Evolutionary conservation across 2,329 filamentous ascomycete species (phyloP).

Genomic region (Rhynchosporium agropyri): DNA sequence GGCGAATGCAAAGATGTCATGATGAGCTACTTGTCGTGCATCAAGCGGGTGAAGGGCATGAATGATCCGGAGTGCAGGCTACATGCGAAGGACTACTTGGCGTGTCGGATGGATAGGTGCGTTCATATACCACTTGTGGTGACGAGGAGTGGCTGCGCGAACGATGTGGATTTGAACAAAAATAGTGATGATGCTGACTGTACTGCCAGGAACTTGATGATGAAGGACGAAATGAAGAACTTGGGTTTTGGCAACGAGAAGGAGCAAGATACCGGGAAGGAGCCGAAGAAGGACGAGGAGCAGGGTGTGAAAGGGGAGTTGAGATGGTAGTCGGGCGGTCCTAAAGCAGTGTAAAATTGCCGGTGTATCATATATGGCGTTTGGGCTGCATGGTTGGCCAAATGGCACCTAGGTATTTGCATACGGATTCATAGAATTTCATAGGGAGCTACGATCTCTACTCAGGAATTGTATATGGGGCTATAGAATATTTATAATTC

Average conservation of each 20-base stretch:
- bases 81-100: slow-evolving; percentile 84
- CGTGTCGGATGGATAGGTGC: slow-evolving; percentile 93
- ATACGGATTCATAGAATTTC: not conserved
- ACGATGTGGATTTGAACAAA: not conserved
- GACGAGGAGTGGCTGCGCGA: not conserved
- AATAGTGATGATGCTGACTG: not conserved
- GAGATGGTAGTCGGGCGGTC: slow-evolving; percentile 31
- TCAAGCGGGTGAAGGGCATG: slow-evolving; percentile 79
- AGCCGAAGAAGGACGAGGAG: slow-evolving; percentile 34
- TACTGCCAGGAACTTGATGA: slow-evolving; percentile 81
- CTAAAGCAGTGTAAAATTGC: not conserved
- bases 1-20: slow-evolving; percentile 94
- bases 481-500: not conserved
- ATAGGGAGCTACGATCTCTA: not conserved
- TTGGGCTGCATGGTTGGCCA: not conserved
- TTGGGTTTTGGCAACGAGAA: slow-evolving; percentile 67
- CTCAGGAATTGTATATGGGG: not conserved
- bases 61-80: slow-evolving; percentile 86
- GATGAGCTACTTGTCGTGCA: slow-evolving; percentile 80
- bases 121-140: slow-evolving; percentile 38
- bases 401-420: not conserved
- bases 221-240: slow-evolving; percentile 92
- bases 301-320: slow-evolving; percentile 35
- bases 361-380: slow-evolving; percentile 18
- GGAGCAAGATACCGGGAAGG: slow-evolving; percentile 26